phyloP scores from a whole-genome alignment of 441 rosid species.

The Euphorbia neoarborescens region DNA sequence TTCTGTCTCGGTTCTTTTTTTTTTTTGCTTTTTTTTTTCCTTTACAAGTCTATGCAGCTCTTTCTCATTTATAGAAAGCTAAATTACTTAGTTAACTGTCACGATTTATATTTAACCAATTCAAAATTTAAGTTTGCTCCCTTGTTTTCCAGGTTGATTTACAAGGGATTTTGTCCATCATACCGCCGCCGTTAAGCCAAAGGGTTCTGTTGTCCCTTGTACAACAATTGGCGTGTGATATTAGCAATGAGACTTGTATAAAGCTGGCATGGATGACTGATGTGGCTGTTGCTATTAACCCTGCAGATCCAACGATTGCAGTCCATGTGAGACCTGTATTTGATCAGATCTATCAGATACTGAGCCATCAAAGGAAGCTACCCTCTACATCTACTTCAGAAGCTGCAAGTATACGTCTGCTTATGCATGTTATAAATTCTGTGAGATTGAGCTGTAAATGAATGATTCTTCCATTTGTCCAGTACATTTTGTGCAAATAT shows the following conservation, averaged over 20 bases:
- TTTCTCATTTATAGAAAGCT: neutral
- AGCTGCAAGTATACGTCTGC: constrained; percentile 42
- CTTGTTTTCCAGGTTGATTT: constrained; percentile 48
- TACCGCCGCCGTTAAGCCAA: constrained; percentile 55
- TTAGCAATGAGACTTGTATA: constrained; percentile 38
- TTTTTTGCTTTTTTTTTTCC: no score
- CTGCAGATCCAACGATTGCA: constrained; percentile 49
- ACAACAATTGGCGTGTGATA: constrained; percentile 69
- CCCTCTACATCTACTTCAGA: constrained; percentile 40
- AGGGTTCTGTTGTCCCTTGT: constrained; percentile 66
- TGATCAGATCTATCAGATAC: constrained; percentile 58
- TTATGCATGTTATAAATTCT: constrained; percentile 55
- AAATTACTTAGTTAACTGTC: neutral
- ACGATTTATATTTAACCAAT: neutral
- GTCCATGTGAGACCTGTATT: constrained; percentile 58
- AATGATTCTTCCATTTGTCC: constrained; percentile 34
- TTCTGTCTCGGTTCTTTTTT: neutral
- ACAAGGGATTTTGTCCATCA: constrained; percentile 36
- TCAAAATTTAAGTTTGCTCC: constrained; percentile 5
- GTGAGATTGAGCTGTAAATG: constrained; percentile 59
- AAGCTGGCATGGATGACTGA: constrained; percentile 71
- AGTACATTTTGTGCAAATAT: constrained; percentile 23
- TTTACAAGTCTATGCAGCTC: neutral
- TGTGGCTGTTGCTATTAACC: constrained; percentile 56
- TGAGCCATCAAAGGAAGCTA: constrained; percentile 44